Evolutionary conservation across 768 basidiomycete genomes (phyloP).

Genomic region (Lactarius sp.): DNA sequence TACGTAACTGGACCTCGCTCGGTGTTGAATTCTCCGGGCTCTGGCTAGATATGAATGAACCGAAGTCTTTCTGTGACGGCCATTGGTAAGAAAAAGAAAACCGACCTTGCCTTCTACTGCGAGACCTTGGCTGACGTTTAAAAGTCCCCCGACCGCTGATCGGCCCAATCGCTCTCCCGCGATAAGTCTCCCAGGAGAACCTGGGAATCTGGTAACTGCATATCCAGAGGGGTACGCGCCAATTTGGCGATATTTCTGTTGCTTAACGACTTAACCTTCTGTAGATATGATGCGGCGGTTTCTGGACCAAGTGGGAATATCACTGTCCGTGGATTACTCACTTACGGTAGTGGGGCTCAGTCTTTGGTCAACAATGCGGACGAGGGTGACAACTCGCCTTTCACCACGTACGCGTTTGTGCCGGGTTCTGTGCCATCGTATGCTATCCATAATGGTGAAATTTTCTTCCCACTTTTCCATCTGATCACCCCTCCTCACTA

Average conservation of each 20-base stretch:
- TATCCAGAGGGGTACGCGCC: conserved; percentile 64
- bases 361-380: conserved; percentile 5
- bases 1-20: conserved; percentile 47
- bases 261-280: background rate
- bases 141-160: conserved; percentile 53
- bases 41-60: conserved; percentile 70
- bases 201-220: conserved; percentile 46
- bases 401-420: conserved; percentile 43
- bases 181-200: conserved; percentile 53
- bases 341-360: conserved; percentile 37
- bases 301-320: conserved; percentile 72
- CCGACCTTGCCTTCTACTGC: background rate
- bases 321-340: conserved; percentile 61
- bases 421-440: conserved; percentile 59
- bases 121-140: conserved; percentile 6
- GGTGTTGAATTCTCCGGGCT: conserved; percentile 61
- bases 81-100: conserved; percentile 30
- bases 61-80: conserved; percentile 57
- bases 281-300: conserved; percentile 55
- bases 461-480: background rate
- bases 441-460: conserved; percentile 63
- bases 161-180: conserved; percentile 50
- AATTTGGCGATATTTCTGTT: background rate
- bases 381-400: conserved; percentile 22
- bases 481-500: background rate